Evolutionary conservation across 306 rosid species (phyloP).

Genomic region (Quercus rubra): DNA sequence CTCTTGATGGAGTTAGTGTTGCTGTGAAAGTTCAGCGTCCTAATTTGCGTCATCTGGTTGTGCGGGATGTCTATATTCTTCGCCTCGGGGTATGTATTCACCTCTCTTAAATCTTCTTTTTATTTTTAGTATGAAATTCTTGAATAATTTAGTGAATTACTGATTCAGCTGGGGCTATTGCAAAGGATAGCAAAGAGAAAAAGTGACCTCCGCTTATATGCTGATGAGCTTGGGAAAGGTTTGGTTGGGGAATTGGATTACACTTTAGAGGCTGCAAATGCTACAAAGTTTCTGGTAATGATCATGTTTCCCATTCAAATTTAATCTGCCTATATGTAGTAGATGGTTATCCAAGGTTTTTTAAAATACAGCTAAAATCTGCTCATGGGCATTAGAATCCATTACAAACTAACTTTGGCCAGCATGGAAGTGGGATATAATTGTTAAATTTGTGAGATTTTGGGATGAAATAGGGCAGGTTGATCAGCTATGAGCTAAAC

Average conservation of each 20-base stretch:
- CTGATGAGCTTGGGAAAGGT: conserved; percentile 95
- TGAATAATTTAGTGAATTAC: conserved; percentile 16
- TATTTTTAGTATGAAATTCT: conserved; percentile 15
- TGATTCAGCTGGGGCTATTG: conserved; percentile 73
- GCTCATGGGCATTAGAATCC: not conserved
- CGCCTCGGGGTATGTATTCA: conserved; percentile 88
- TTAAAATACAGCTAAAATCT: not conserved
- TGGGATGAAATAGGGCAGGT: not conserved
- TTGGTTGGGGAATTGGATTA: conserved; percentile 88
- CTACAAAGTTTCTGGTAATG: conserved; percentile 75
- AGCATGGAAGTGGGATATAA: not conserved
- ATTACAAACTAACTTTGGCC: not conserved
- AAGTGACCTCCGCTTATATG: conserved; percentile 83
- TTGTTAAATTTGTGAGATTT: not conserved
- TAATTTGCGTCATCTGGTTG: conserved; percentile 77
- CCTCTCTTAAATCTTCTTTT: not conserved
- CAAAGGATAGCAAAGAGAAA: conserved; percentile 88
- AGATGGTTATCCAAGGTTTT: not conserved
- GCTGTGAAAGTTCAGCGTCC: conserved; percentile 98
- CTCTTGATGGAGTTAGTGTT: conserved; percentile 64
- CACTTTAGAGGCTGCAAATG: conserved; percentile 86
- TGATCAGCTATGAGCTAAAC: not conserved
- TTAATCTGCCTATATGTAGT: not conserved
- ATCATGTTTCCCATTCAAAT: not conserved
- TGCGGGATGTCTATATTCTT: conserved; percentile 92